Base-by-base conservation (phyloP, 2,329 filamentous ascomycete species). In the Aureobasidium melanogenum region DNA sequence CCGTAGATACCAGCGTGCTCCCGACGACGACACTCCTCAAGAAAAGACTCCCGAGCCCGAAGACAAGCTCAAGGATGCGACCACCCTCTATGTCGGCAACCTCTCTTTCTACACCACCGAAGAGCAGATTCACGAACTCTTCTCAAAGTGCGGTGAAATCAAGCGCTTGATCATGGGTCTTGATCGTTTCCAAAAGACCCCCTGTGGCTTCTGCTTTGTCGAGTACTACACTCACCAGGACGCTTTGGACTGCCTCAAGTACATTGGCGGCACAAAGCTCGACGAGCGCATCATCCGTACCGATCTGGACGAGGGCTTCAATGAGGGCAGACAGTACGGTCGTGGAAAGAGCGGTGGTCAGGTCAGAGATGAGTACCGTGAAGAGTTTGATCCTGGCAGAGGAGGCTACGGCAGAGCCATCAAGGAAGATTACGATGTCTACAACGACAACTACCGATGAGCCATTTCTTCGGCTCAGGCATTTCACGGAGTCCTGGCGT, bases 171-270 rank as follows among this genome's bases (percentile, higher is more conserved):
- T 99, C 66, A 99, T 99, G 94, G 94, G 94, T 54, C 85, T 99
- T 57, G 94, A 99, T 74, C 88, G 94, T 62, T 96, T 94, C 80
- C 89, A 88, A 76, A 99, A 99, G 80, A 99, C 94, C 0, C 94
- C 94, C 1, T 99, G 94, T 76, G 94, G 94, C 43, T 99, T 99
- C 81, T 99, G 94, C 81, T 99, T 99, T 72, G 94, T 99, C 70
- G 94, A 99, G 77, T 99, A 99, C 79, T 97, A 97, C 79, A 97
- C 88, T 32, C 94, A 97, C 74, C 88, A 96, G 72, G 94, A 99
- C 74, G 94, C 94, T 9, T 82, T 99, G 54, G 94, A 99, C 74
- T 97, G 93, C 76, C 87, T 99, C 86, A 99, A 97, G 77, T 99
- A 97, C 74, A 88, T 99, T 70, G 94, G 94, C 61, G 94, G 94